phyloP scores from a whole-genome alignment of 345 rosid species.

The Lagerstroemia speciosa region DNA sequence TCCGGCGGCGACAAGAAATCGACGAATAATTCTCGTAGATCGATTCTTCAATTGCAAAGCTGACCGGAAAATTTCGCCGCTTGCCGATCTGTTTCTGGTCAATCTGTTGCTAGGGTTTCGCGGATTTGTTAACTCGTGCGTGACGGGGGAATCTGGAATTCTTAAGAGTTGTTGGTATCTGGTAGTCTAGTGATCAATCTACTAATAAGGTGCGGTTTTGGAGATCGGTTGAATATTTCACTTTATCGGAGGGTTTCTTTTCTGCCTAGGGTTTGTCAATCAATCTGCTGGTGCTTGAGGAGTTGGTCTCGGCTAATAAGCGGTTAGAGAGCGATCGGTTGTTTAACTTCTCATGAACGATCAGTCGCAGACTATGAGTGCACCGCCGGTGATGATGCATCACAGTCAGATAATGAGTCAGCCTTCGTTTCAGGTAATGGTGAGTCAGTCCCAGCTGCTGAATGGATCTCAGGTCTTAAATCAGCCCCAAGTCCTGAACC shows the following conservation, averaged over 20 bases:
- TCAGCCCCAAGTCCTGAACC: constrained; percentile 36
- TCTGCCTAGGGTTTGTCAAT: background rate
- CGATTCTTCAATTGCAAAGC: background rate
- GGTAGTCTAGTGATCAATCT: background rate
- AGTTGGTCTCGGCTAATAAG: background rate
- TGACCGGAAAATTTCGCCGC: background rate
- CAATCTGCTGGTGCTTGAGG: background rate
- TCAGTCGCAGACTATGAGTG: constrained; percentile 34
- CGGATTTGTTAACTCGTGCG: background rate
- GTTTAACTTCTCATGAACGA: constrained; percentile 34
- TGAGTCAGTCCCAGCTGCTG: constrained; percentile 16
- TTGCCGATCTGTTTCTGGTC: background rate
- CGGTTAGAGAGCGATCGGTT: background rate
- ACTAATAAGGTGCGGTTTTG: background rate
- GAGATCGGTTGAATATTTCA: background rate
- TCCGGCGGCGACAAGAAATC: background rate
- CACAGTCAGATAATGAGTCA: background rate
- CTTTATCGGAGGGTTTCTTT: background rate
- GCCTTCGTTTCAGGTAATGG: constrained; percentile 25
- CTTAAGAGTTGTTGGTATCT: background rate
- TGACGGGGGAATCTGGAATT: background rate
- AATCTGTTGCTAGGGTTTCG: background rate
- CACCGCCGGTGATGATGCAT: constrained; percentile 12
- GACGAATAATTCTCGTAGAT: background rate
- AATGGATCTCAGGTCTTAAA: constrained; percentile 18